Evolutionary conservation across 805 yeast genomes (phyloP).

Genomic region (Candida gorgasii): DNA sequence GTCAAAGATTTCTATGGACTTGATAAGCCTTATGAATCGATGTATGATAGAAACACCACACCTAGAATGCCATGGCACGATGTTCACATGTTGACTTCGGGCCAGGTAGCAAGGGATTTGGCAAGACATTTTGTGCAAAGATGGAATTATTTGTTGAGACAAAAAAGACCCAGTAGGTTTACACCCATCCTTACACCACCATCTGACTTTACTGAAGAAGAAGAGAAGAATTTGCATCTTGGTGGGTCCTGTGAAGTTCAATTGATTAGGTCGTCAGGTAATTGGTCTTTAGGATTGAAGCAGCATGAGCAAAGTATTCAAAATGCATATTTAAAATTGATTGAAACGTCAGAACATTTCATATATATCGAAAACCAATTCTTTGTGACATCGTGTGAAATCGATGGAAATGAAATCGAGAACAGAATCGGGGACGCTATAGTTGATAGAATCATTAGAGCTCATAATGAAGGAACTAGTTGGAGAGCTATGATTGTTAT

Average conservation of each 20-base stretch:
- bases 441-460: slow-evolving; percentile 92
- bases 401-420: slow-evolving; percentile 80
- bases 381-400: slow-evolving; percentile 84
- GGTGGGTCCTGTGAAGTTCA: slow-evolving; percentile 93
- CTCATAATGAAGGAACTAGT: slow-evolving; percentile 67
- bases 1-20: slow-evolving; percentile 81
- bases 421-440: slow-evolving; percentile 95
- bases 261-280: slow-evolving; percentile 81
- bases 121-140: slow-evolving; percentile 95
- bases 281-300: slow-evolving; percentile 90
- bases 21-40: slow-evolving; percentile 84
- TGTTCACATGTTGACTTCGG: slow-evolving; percentile 92
- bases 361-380: slow-evolving; percentile 96
- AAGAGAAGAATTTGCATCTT: slow-evolving; percentile 55
- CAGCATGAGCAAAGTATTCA: slow-evolving; percentile 88
- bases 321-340: slow-evolving; percentile 85
- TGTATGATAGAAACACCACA: slow-evolving; percentile 76
- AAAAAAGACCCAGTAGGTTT: slow-evolving; percentile 89
- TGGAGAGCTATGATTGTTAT: slow-evolving; percentile 94
- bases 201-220: slow-evolving; percentile 75
- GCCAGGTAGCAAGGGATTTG: slow-evolving; percentile 91
- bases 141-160: slow-evolving; percentile 92
- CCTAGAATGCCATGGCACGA: slow-evolving; percentile 99
- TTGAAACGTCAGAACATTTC: slow-evolving; percentile 90
- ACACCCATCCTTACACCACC: slow-evolving; percentile 95